phyloP scores from a whole-genome alignment of 1,139 yeast genomes.

The Saccharomyces pastorianus region DNA sequence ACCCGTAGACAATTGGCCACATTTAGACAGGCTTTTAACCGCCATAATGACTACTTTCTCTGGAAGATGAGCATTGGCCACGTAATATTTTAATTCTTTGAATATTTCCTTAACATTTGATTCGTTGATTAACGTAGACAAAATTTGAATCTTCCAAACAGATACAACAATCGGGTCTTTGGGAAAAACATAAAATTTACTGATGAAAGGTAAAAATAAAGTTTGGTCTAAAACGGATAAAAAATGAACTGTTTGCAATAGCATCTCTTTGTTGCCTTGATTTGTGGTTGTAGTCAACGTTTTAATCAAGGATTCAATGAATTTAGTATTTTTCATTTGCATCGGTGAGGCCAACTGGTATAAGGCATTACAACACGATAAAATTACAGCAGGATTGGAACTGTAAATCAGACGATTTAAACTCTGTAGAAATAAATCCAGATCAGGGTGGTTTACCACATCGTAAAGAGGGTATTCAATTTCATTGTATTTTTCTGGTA shows the following conservation, averaged over 20 bases:
- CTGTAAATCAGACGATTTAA: slow-evolving; percentile 41
- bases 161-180: slow-evolving; percentile 44
- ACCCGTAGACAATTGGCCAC: slow-evolving; percentile 38
- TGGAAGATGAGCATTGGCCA: slow-evolving; percentile 36
- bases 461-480: slow-evolving; percentile 37
- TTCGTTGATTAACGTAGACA: slow-evolving; percentile 50
- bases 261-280: slow-evolving; percentile 34
- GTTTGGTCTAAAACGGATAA: slow-evolving; percentile 38
- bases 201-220: slow-evolving; percentile 41
- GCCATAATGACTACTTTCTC: slow-evolving; percentile 42
- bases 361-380: slow-evolving; percentile 51
- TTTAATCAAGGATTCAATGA: slow-evolving; percentile 47
- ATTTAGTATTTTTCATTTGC: slow-evolving; percentile 40
- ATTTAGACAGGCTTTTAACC: slow-evolving; percentile 49
- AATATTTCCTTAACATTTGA: slow-evolving; percentile 46
- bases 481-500: slow-evolving; percentile 38
- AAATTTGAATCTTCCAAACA: slow-evolving; percentile 50
- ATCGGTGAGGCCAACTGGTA: slow-evolving; percentile 47
- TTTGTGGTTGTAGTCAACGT: slow-evolving; percentile 28
- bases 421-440: slow-evolving; percentile 44
- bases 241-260: slow-evolving; percentile 39
- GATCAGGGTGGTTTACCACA: slow-evolving; percentile 46
- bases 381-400: slow-evolving; percentile 51
- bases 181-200: slow-evolving; percentile 53
- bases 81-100: slow-evolving; percentile 60